These are phyloP conservation scores for Golubevia pallescens DNA, from an alignment of 1,284 basidiomycete species.

Conservation along the genomic window DNA sequence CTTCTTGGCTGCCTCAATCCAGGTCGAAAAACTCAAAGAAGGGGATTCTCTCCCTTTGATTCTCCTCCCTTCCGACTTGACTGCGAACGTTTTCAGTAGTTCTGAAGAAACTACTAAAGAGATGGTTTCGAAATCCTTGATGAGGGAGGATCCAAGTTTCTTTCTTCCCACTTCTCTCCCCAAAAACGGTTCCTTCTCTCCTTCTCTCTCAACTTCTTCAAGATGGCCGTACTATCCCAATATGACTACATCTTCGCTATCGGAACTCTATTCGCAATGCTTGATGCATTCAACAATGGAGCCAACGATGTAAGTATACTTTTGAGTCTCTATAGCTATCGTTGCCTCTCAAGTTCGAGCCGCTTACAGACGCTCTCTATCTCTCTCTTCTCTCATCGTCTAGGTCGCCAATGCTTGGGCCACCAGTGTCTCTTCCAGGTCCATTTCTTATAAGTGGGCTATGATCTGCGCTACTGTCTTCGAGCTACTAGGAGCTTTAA, in stretches of 20 bases:
- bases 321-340: too few species aligned
- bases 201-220: background rate
- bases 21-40: too few species aligned
- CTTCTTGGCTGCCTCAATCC: too few species aligned
- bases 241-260: slow-evolving; percentile 39
- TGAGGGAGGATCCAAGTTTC: too few species aligned
- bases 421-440: slow-evolving; percentile 31
- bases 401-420: slow-evolving; percentile 43
- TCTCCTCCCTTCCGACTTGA: too few species aligned
- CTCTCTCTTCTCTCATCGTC: too few species aligned
- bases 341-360: too few species aligned
- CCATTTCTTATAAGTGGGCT: slow-evolving; percentile 9
- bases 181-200: background rate
- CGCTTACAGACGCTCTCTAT: too few species aligned
- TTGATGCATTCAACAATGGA: slow-evolving; percentile 30
- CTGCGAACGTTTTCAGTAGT: too few species aligned
- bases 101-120: too few species aligned
- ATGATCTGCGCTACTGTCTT: slow-evolving; percentile 24
- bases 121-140: too few species aligned
- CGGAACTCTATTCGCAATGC: slow-evolving; percentile 23
- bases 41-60: too few species aligned
- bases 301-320: slow-evolving; percentile 46
- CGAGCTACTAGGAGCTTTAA: slow-evolving; percentile 38
- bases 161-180: background rate
- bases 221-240: background rate